phyloP scores from a whole-genome alignment of 352 stramenopile species.

The Phytophthora ohioensis region DNA sequence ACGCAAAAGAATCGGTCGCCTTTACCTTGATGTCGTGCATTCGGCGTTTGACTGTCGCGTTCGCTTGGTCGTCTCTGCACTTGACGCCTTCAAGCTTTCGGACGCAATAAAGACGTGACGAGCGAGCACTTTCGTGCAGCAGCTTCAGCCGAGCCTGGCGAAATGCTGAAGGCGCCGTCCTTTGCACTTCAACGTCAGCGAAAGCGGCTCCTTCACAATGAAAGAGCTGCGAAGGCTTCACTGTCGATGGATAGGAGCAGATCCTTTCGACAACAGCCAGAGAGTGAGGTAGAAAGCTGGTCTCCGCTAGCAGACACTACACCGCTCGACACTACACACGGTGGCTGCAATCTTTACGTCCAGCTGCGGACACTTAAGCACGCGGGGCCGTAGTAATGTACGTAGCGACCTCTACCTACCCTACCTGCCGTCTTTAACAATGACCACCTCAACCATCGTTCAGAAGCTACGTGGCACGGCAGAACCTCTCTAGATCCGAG shows the following conservation, averaged over 20 bases:
- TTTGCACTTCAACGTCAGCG: conserved; percentile 37
- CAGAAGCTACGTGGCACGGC: neutral
- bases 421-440: conserved; percentile 10
- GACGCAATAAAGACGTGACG: conserved; percentile 37
- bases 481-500: conserved; percentile 2
- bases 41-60: conserved; percentile 24
- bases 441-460: neutral
- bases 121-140: conserved; percentile 31
- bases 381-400: conserved; percentile 1
- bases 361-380: conserved; percentile 38
- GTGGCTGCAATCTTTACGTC: conserved; percentile 15
- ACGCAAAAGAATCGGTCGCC: conserved; percentile 37
- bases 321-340: conserved; percentile 2
- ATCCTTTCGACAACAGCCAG: neutral
- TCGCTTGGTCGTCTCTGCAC: conserved; percentile 16
- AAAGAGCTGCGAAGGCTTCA: neutral
- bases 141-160: conserved; percentile 3
- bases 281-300: conserved; percentile 3
- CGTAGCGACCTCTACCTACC: conserved; percentile 1
- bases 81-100: conserved; percentile 27
- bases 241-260: conserved; percentile 5
- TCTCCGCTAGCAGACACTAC: neutral
- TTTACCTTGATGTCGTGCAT: conserved; percentile 22
- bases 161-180: conserved; percentile 18
- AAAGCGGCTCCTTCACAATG: conserved; percentile 2